phyloP scores from a whole-genome alignment of 495 filamentous ascomycete species.

The Lepraria neglecta region DNA sequence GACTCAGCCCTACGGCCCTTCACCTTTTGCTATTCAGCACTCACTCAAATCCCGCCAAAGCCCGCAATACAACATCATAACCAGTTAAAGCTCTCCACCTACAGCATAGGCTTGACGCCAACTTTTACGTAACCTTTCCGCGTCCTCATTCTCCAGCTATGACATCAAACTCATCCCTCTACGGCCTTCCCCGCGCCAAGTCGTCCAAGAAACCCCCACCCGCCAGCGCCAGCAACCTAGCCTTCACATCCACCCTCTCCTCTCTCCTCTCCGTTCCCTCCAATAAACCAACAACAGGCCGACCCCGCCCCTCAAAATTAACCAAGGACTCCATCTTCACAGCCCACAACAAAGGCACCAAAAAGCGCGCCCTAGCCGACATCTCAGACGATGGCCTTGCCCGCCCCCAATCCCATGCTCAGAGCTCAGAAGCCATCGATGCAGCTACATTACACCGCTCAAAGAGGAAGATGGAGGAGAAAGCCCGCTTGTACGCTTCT shows the following conservation, averaged over 20 bases:
- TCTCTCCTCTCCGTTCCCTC: conserved; percentile 57
- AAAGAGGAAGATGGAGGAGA: conserved; percentile 76
- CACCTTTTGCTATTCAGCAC: conserved; percentile 1
- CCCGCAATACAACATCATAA: neutral
- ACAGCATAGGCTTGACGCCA: neutral
- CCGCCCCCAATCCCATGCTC: conserved; percentile 33
- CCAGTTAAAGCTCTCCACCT: no score
- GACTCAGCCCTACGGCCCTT: neutral
- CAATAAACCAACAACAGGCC: conserved; percentile 43
- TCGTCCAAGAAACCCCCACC: conserved; percentile 40
- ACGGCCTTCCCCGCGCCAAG: conserved; percentile 64
- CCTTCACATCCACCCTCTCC: conserved; percentile 54
- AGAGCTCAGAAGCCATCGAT: conserved; percentile 41
- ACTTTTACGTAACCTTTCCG: neutral
- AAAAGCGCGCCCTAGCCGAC: conserved; percentile 54
- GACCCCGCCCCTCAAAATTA: conserved; percentile 57
- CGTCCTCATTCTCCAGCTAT: conserved; percentile 31
- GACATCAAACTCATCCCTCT: conserved; percentile 59
- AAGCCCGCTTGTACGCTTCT: conserved; percentile 73
- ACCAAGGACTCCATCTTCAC: conserved; percentile 65
- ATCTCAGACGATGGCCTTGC: conserved; percentile 32
- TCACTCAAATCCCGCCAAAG: neutral
- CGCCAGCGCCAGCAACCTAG: conserved; percentile 52
- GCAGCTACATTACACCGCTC: conserved; percentile 50
- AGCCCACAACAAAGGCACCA: conserved; percentile 61